Percentiles rank a stretch among this genome's conserved stretches.
Conservation (phyloP, 768 basidiomycete genomes). For the Strobilomyces confusus region DNA sequence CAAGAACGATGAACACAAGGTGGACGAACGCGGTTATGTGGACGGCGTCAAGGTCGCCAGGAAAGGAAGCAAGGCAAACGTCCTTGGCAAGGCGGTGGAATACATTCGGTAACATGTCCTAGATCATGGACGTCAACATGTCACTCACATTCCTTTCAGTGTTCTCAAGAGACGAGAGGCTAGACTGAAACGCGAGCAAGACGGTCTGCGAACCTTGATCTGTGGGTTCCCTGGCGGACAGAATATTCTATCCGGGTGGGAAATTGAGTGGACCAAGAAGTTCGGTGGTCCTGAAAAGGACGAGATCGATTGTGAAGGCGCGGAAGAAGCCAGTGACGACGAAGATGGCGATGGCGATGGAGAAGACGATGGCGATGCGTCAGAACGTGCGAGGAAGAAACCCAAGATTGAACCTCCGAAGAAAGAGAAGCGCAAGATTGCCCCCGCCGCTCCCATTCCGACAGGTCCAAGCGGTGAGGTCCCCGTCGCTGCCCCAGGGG, state of each 20-base stretch:
- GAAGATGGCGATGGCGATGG: conserved; percentile 43
- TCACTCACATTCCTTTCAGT: conserved; percentile 30
- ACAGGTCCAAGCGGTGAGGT: conserved; percentile 18
- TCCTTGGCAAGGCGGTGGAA: conserved; percentile 86
- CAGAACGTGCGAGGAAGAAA: conserved; percentile 58
- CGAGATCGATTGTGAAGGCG: conserved; percentile 46
- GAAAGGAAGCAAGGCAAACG: conserved; percentile 88
- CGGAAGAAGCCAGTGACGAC: conserved; percentile 42
- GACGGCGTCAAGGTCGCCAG: conserved; percentile 91
- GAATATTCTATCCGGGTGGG: conserved; percentile 70
- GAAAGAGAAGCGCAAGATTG: conserved; percentile 40
- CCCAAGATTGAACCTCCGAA: conserved; percentile 44
- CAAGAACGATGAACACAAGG: conserved; percentile 43
- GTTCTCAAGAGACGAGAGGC: conserved; percentile 77
- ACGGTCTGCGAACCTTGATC: conserved; percentile 66
- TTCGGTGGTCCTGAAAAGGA: conserved; percentile 81
- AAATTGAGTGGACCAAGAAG: conserved; percentile 63
- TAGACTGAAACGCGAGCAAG: conserved; percentile 70
- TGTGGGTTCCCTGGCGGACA: conserved; percentile 71
- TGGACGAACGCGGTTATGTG: conserved; percentile 83
- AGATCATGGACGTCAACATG: not conserved
- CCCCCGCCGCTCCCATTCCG: conserved; percentile 25
- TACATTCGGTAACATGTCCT: conserved; percentile 59
- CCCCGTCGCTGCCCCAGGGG: conserved; percentile 28
- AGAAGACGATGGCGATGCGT: conserved; percentile 37